phyloP scores from a whole-genome alignment of 83 land plant species.

The Isoetes engelmannii region DNA sequence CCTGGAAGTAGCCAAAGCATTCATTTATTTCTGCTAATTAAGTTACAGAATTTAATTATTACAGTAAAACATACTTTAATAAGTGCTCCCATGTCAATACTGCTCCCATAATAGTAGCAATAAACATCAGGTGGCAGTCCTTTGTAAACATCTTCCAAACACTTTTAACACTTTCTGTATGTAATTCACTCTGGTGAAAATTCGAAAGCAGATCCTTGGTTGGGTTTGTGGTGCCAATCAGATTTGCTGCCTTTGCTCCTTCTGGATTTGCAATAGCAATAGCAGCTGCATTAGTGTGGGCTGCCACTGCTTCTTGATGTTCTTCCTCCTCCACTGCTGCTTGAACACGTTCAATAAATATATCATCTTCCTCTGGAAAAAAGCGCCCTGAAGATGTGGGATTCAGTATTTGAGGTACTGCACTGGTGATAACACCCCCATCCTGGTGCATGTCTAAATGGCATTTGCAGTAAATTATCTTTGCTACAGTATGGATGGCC shows the following conservation, averaged over 20 bases:
- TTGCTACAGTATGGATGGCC: background rate
- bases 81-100: conserved; percentile 1
- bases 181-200: background rate
- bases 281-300: background rate
- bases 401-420: too few relatives aligned
- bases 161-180: background rate
- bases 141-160: background rate
- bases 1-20: background rate
- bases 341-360: conserved; percentile 1
- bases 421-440: background rate
- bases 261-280: background rate
- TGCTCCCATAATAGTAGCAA: conserved; percentile 7
- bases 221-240: too few relatives aligned
- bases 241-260: background rate
- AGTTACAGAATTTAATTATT: background rate
- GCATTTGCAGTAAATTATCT: background rate
- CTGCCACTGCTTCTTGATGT: background rate
- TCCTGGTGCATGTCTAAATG: background rate
- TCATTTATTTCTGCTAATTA: background rate
- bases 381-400: background rate
- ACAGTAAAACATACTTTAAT: background rate
- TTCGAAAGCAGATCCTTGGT: too few relatives aligned
- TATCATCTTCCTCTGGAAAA: conserved; percentile 5
- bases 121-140: conserved; percentile 3
- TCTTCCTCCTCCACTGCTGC: conserved; percentile 10